Evolutionary conservation across 441 rosid genomes (phyloP), one percentile per base, ranked within the genome.

Genomic region (Bruguiera hainesii): DNA sequence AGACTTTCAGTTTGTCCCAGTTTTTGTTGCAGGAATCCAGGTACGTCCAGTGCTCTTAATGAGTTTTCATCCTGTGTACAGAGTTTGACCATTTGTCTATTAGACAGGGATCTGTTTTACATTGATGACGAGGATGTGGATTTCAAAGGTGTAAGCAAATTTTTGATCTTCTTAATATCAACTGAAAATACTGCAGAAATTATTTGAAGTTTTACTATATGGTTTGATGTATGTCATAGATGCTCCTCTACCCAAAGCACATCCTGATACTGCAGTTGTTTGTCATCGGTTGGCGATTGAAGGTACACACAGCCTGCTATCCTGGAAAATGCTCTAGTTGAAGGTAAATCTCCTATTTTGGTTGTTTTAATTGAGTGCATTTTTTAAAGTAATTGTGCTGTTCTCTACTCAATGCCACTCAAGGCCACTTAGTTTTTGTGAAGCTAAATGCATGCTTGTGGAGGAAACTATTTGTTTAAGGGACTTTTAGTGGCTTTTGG

Each of bases 251-350:
- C 97, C 98, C 6, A 90, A 85, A 75, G 87, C 91, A 13, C 99
- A 93, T 16, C 94, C 89, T 66, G 98, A 94, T 72, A 76, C 91
- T 26, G 81, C 89, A 21, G 60, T 94, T 64, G 66, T 74, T 67
- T 85, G 89, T 75, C 98, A 94, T 79, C 91, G 98, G 99, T 85
- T 94, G 20, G 98, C 96, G 37, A 88, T 94, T 81, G 99, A 94
- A 76, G 98, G 99, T 55, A 90, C 90, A 62, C 97, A 62, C 97
- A 94, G 68, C 99, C 99, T 52, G 89, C 96, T 42, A 89, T 94
- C 72, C 98, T 96, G n/a, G 98, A 94, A 81, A 94, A 94, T 83
- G 88, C 89, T 76, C 91, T 93, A 0, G 73, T 86, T 64, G 84
- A 87, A 88, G 97, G 99, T 94, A 67, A 60, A 58, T 53, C 16